Conservation (phyloP, 2,329 filamentous ascomycete genomes). For the Claviceps paspali region DNA sequence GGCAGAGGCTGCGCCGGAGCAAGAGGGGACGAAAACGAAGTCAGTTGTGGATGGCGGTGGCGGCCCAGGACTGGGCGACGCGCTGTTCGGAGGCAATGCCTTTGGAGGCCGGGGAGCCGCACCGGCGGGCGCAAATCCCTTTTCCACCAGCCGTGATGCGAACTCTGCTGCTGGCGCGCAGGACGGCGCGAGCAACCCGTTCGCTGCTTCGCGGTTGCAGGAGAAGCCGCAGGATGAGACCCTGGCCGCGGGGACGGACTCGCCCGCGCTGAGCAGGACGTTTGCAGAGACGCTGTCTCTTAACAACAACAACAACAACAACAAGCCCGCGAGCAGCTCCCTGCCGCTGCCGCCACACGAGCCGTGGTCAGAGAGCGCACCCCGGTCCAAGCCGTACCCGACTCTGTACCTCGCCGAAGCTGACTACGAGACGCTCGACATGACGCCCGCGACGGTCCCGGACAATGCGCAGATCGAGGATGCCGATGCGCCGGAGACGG, state of each 20-base stretch:
- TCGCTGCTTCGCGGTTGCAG: constrained; percentile 12
- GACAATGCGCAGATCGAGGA: constrained; percentile 29
- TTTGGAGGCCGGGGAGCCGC: constrained; percentile 18
- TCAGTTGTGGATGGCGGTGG: constrained; percentile 16
- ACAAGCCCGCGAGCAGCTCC: constrained; percentile 18
- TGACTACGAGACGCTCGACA: constrained; percentile 78
- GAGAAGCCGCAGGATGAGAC: constrained; percentile 18
- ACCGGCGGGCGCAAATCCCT: constrained; percentile 36
- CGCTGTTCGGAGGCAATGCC: constrained; percentile 52
- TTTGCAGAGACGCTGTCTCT: constrained; percentile 66
- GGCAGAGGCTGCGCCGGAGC: constrained; percentile 16
- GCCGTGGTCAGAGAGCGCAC: constrained; percentile 58
- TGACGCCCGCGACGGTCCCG: constrained; percentile 31
- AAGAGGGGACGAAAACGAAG: constrained; percentile 19
- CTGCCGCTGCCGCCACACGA: constrained; percentile 30
- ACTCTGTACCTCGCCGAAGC: constrained; percentile 70
- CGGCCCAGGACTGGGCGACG: constrained; percentile 42
- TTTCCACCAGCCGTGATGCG: constrained; percentile 32
- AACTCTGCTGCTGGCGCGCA: too few species aligned
- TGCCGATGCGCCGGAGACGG: constrained; percentile 22
- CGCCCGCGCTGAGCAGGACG: constrained; percentile 35
- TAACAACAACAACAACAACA: constrained; percentile 38
- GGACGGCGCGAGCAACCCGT: constrained; percentile 14
- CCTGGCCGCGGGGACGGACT: constrained; percentile 10
- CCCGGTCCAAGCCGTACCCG: constrained; percentile 58